Evolutionary conservation across 768 basidiomycete genomes (phyloP).

Genomic region (Boletus tomentosulus): DNA sequence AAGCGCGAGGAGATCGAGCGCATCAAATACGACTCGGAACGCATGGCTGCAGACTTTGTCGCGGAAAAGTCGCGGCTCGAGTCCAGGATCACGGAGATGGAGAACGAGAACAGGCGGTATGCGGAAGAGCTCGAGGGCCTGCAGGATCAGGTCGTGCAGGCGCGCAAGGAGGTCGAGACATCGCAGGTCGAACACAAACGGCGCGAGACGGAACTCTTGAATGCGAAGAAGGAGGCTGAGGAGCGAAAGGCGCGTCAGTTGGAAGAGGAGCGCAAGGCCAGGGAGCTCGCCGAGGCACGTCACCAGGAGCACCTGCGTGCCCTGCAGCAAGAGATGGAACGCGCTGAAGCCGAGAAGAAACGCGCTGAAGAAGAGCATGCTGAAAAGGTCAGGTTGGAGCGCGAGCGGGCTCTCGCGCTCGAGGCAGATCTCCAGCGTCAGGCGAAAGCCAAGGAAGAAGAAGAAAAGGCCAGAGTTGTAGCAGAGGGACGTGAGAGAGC

Average conservation of each 20-base stretch:
- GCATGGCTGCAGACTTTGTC: conserved; percentile 37
- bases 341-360: conserved; percentile 22
- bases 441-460: conserved; percentile 21
- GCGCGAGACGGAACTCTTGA: conserved; percentile 26
- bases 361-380: conserved; percentile 21
- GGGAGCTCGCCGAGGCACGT: conserved; percentile 24
- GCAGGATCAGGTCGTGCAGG: conserved; percentile 27
- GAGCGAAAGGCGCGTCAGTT: conserved; percentile 26
- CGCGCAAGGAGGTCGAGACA: conserved; percentile 25
- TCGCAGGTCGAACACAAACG: conserved; percentile 27
- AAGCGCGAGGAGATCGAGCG: conserved; percentile 43
- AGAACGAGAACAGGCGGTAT: conserved; percentile 18
- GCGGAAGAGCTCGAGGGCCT: conserved; percentile 19
- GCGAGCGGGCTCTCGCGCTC: conserved; percentile 28
- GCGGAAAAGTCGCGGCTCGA: conserved; percentile 35
- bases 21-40: conserved; percentile 37
- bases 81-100: conserved; percentile 26
- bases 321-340: conserved; percentile 25
- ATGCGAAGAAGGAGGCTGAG: conserved; percentile 24
- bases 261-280: conserved; percentile 29
- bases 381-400: conserved; percentile 25
- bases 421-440: conserved; percentile 29
- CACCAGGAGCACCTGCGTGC: conserved; percentile 30
- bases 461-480: conserved; percentile 18
- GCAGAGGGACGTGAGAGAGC: conserved; percentile 28